Conservation (phyloP, 106 monocot species). For the Dendrobium huoshanense region DNA sequence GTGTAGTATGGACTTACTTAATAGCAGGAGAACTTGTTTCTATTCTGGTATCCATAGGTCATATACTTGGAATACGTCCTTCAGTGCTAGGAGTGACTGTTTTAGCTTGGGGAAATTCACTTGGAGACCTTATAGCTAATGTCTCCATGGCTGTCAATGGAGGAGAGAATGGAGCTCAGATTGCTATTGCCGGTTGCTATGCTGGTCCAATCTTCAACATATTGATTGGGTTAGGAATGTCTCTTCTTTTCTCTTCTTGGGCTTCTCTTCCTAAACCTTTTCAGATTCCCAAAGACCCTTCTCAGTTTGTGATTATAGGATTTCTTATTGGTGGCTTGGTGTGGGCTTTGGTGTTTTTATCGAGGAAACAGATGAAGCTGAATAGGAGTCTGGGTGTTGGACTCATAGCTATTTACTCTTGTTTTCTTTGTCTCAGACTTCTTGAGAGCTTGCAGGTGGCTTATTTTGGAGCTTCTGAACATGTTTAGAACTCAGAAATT, state of each 20-base stretch:
- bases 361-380: slow-evolving; percentile 19
- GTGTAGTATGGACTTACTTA: slow-evolving; percentile 49
- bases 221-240: slow-evolving; percentile 14
- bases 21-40: slow-evolving; percentile 42
- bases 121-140: slow-evolving; percentile 51
- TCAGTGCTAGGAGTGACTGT: slow-evolving; percentile 43
- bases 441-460: not conserved
- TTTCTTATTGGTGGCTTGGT: slow-evolving; percentile 14
- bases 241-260: slow-evolving; percentile 9
- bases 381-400: slow-evolving; percentile 12
- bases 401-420: slow-evolving; percentile 9
- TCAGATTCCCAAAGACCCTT: slow-evolving; percentile 7
- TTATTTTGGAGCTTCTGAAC: not conserved
- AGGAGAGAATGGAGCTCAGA: slow-evolving; percentile 23
- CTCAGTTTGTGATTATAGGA: slow-evolving; percentile 2
- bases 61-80: slow-evolving; percentile 28
- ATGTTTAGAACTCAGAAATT: too few species aligned
- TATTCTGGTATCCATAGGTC: slow-evolving; percentile 30
- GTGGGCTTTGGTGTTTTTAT: slow-evolving; percentile 15
- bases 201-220: slow-evolving; percentile 22
- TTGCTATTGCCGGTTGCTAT: slow-evolving; percentile 21
- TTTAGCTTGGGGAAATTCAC: slow-evolving; percentile 57
- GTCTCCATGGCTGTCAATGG: slow-evolving; percentile 43
- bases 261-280: not conserved
- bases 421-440: slow-evolving; percentile 23